Base-by-base conservation (phyloP, 2,329 filamentous ascomycete genomes). In the Exutisphaerella laricina region DNA sequence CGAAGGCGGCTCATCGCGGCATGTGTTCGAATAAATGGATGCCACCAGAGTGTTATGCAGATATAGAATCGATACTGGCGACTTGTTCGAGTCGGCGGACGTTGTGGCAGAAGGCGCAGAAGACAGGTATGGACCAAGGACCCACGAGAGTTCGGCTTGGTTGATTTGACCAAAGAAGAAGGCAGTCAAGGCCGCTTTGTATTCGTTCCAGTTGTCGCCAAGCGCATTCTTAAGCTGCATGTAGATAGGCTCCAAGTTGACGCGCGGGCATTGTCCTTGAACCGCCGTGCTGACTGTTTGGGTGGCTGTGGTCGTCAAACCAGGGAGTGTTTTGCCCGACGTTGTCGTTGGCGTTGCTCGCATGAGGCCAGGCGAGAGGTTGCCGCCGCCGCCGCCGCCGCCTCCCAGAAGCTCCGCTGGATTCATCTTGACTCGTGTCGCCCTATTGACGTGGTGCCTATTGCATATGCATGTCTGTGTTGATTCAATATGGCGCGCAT, bases 231-330 rank as follows among this genome's bases (percentile, higher is more conserved):
- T 82, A 41, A 83, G 67, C 47, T 77, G 73, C 7, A 75, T 72
- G 57, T 82, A 82, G 38, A 80, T 67, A 18, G 78, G 76, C 58
- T 82, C 79, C 39, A 80, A 64, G 53, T 82, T 79, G 43, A 82
- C 70, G 49, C 79, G 74, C 51, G 33, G 33, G 20, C 12, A 26
- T 12, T 26, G 23, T 26, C 23, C 16, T 20, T n/a, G 33, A 5
- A n/a, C 33, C 23, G 33, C 20, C 17, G 12, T 22, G 17, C 45
- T 41, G 8, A 41, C 29, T 4, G 50, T 39, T 5, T 32, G 35
- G 5, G 41, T 23, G 12, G 39, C 38, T 21, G 43, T 36, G 17
- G 35, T 60, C 20, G 69, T 65, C 55, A 74, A 75, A 39, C 70
- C 69, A 4, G 33, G 33, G 7, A 35, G 13, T 35, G 70, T 68